These are phyloP conservation scores for Penicillium silybi DNA, from an alignment of 495 filamentous ascomycete genomes.

Conservation along the genomic window DNA sequence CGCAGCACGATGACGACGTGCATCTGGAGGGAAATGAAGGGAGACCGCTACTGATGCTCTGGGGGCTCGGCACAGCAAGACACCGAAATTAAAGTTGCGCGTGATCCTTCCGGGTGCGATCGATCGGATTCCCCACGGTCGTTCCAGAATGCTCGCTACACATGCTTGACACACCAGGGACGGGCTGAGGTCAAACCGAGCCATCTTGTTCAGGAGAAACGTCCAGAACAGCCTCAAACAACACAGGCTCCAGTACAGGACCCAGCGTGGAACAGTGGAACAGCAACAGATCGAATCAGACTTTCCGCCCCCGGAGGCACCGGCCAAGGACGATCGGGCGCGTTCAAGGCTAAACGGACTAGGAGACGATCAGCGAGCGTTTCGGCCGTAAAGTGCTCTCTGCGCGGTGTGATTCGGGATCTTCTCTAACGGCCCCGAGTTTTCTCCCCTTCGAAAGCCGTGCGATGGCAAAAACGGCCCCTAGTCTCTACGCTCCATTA, in stretches of 20 bases:
- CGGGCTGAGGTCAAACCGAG: neutral
- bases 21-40: conserved; percentile 1
- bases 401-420: conserved; percentile 23
- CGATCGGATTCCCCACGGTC: conserved; percentile 20
- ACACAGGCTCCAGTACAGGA: too few species aligned
- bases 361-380: conserved; percentile 13
- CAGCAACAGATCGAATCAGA: neutral
- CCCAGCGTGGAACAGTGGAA: neutral
- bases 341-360: neutral
- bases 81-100: conserved; percentile 22
- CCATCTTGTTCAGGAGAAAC: neutral
- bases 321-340: conserved; percentile 3
- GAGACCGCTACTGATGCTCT: neutral
- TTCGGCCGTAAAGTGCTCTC: conserved; percentile 22
- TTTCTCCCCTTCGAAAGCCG: conserved; percentile 26
- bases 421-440: conserved; percentile 22
- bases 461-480: conserved; percentile 7
- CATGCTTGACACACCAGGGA: neutral
- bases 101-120: conserved; percentile 4
- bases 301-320: neutral
- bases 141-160: conserved; percentile 5
- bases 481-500: conserved; percentile 1
- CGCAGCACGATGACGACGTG: conserved; percentile 14
- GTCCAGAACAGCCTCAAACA: neutral
- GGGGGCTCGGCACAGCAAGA: neutral